phyloP scores from a whole-genome alignment of 805 yeast species.

The Jamesozyma piceae region DNA sequence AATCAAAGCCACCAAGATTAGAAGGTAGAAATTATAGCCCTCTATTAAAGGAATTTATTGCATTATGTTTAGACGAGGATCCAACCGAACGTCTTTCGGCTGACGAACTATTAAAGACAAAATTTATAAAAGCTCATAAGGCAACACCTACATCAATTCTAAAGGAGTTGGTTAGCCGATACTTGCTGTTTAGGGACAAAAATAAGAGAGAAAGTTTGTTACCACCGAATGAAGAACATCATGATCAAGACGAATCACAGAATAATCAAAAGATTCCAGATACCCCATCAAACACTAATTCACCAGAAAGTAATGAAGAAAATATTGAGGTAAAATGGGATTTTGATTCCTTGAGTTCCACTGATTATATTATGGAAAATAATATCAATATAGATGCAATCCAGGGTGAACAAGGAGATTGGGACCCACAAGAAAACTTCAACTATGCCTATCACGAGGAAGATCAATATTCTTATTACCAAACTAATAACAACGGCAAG shows the following conservation, averaged over 20 bases:
- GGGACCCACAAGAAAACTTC: constrained; percentile 22
- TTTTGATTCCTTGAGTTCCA: constrained; percentile 69
- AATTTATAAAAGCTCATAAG: constrained; percentile 57
- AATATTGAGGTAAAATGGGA: constrained; percentile 68
- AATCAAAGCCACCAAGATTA: constrained; percentile 86
- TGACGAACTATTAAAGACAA: constrained; percentile 69
- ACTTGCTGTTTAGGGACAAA: constrained; percentile 67
- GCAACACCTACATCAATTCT: constrained; percentile 50
- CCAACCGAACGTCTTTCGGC: constrained; percentile 84
- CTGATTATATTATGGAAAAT: constrained; percentile 65
- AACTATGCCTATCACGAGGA: constrained; percentile 30
- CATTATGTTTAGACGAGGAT: constrained; percentile 86
- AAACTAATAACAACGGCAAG: constrained; percentile 14
- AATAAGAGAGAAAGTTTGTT: constrained; percentile 42
- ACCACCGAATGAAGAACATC: constrained; percentile 2
- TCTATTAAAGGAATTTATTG: constrained; percentile 74
- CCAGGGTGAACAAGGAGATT: constrained; percentile 23
- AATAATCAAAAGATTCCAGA: background rate
- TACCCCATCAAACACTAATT: background rate
- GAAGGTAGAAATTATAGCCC: constrained; percentile 82
- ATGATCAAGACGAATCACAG: background rate
- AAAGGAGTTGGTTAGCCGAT: constrained; percentile 66
- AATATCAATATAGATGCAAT: constrained; percentile 42
- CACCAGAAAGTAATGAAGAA: constrained; percentile 14
- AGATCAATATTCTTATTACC: constrained; percentile 22